Conservation (phyloP, 2,329 filamentous ascomycete species). For the Hymenoscyphus fructigenus region DNA sequence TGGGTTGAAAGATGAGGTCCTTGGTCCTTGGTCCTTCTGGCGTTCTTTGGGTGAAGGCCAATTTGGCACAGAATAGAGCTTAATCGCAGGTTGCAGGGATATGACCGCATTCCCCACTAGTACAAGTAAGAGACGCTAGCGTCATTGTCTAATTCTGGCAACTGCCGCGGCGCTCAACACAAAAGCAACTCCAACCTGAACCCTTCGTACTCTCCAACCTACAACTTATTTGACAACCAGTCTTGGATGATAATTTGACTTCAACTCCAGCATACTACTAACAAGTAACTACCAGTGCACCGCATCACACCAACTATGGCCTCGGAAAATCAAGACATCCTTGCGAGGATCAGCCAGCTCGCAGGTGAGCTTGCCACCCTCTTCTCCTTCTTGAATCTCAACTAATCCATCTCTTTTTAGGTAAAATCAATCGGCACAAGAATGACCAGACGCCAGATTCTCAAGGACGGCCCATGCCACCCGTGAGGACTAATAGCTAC, state of each 20-base stretch:
- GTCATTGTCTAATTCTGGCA: background rate
- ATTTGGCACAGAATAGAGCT: background rate
- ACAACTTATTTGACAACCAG: background rate
- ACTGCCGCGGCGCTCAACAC: background rate
- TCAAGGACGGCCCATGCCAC: conserved; percentile 20
- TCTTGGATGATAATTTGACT: background rate
- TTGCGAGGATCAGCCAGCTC: conserved; percentile 55
- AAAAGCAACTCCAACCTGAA: conserved; percentile 5
- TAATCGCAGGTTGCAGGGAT: background rate
- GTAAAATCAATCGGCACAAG: conserved; percentile 79
- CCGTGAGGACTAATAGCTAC: conserved; percentile 17
- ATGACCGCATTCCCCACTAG: conserved; percentile 1
- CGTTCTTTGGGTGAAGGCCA: background rate
- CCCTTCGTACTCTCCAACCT: conserved; percentile 6
- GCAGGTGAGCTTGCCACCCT: conserved; percentile 48
- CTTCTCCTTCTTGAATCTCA: conserved; percentile 45
- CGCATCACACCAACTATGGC: conserved; percentile 37
- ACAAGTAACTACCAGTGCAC: conserved; percentile 24
- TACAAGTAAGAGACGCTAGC: conserved; percentile 9
- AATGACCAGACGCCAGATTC: conserved; percentile 51
- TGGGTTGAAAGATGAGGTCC: conserved; percentile 6
- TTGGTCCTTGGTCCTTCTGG: background rate
- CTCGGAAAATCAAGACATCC: conserved; percentile 55
- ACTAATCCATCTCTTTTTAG: conserved; percentile 41
- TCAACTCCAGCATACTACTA: conserved; percentile 19